Conservation (phyloP, 225 moss, liverwort and hornwort genomes). For the Sphagnum tenellum region DNA sequence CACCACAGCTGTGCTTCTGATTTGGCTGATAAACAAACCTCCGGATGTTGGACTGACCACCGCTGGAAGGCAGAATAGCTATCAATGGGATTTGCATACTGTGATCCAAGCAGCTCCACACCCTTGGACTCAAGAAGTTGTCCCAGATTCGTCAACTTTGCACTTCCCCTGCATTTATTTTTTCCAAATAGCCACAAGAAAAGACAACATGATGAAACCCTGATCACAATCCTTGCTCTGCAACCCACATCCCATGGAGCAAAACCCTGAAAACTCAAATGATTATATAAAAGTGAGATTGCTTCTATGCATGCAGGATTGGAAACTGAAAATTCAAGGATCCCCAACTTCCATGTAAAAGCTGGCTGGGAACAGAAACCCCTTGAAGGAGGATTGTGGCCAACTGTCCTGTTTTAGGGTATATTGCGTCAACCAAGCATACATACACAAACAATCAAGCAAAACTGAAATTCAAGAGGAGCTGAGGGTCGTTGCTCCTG, state of each 20-base stretch:
- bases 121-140: conserved; percentile 49
- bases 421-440: background rate
- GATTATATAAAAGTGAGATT: background rate
- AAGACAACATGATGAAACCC: background rate
- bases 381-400: too few relatives aligned
- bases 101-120: conserved; percentile 33
- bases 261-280: background rate
- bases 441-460: background rate
- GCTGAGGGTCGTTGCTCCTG: background rate
- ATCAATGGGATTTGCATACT: conserved; percentile 60
- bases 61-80: conserved; percentile 63
- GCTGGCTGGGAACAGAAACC: too few relatives aligned
- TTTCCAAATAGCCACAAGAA: background rate
- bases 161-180: conserved; percentile 30
- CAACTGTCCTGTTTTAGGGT: background rate
- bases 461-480: too few relatives aligned
- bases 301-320: background rate
- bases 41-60: conserved; percentile 65
- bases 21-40: conserved; percentile 21
- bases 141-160: conserved; percentile 54
- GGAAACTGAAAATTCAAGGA: background rate
- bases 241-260: too few relatives aligned
- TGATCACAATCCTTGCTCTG: too few relatives aligned
- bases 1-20: too few relatives aligned
- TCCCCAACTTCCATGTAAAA: too few relatives aligned